These are phyloP conservation scores for Ustilago nuda DNA, from an alignment of 1,284 basidiomycete species.

Conservation along the genomic window DNA sequence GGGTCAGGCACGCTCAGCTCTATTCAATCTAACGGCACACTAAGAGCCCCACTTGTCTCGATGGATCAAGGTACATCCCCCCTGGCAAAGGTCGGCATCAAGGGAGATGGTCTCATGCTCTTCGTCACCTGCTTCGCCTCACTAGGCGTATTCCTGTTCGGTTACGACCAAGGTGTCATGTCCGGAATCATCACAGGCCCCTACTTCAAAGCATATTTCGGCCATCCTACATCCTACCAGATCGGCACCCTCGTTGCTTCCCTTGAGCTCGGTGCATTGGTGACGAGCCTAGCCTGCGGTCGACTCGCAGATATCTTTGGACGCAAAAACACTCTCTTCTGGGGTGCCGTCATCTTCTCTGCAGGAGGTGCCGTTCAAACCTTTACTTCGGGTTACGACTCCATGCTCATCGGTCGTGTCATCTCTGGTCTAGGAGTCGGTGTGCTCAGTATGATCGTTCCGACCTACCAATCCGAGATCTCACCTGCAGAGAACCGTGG, in stretches of 20 bases:
- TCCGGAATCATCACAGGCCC: constrained; percentile 90
- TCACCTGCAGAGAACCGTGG: constrained; percentile 85
- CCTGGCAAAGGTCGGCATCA: constrained; percentile 58
- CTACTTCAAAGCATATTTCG: constrained; percentile 77
- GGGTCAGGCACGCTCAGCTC: constrained; percentile 41
- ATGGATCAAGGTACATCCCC: constrained; percentile 57
- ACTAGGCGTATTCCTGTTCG: constrained; percentile 86
- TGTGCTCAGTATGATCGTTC: constrained; percentile 87
- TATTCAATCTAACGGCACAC: constrained; percentile 28
- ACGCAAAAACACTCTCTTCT: constrained; percentile 85
- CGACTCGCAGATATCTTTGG: constrained; percentile 87
- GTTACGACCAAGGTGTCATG: constrained; percentile 70
- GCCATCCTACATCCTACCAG: constrained; percentile 75
- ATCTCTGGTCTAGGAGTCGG: constrained; percentile 94
- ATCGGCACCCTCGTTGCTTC: constrained; percentile 82
- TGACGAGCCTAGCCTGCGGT: constrained; percentile 88
- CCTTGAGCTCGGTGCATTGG: constrained; percentile 82
- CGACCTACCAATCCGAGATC: constrained; percentile 97
- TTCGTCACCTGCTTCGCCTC: constrained; percentile 79
- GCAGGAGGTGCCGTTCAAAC: constrained; percentile 91
- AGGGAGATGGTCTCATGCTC: constrained; percentile 64
- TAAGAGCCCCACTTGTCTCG: constrained; percentile 32
- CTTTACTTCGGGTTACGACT: constrained; percentile 82
- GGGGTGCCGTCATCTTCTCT: constrained; percentile 87
- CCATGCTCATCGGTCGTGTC: constrained; percentile 89